phyloP scores from a whole-genome alignment of 805 yeast species.

The Saccharomyces cerevisiae region DNA sequence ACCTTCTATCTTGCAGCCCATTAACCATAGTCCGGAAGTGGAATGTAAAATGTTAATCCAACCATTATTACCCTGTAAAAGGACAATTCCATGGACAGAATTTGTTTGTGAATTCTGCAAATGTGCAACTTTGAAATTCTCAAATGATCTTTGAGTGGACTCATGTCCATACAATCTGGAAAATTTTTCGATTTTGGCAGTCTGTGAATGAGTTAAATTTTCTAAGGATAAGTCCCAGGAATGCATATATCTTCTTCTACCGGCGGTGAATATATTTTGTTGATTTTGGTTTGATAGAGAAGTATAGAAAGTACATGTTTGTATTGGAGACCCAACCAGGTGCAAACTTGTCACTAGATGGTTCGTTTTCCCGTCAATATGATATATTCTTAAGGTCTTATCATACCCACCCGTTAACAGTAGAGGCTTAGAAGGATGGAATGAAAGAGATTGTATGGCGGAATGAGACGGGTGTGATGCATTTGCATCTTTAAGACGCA shows the following conservation, averaged over 20 bases:
- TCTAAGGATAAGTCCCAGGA: constrained; percentile 68
- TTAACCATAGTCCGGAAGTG: constrained; percentile 73
- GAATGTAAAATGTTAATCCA: constrained; percentile 82
- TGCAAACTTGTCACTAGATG: constrained; percentile 75
- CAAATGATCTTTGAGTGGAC: constrained; percentile 75
- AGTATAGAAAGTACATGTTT: constrained; percentile 44
- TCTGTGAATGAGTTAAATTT: constrained; percentile 6
- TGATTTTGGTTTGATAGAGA: constrained; percentile 18
- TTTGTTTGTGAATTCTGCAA: constrained; percentile 15
- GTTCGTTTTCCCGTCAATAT: constrained; percentile 81
- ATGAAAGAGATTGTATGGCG: constrained; percentile 76
- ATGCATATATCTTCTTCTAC: constrained; percentile 86
- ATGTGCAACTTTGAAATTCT: constrained; percentile 67
- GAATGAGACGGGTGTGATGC: constrained; percentile 57
- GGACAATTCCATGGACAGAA: constrained; percentile 55
- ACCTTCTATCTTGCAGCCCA: constrained; percentile 87
- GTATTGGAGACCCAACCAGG: constrained; percentile 71
- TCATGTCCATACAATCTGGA: constrained; percentile 90
- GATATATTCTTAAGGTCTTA: constrained; percentile 75
- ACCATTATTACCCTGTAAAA: constrained; percentile 77
- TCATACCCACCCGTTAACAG: constrained; percentile 90
- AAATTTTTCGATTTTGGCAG: constrained; percentile 61
- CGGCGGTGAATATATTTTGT: constrained; percentile 66
- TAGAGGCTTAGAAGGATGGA: constrained; percentile 73
- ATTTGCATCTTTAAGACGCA: constrained; percentile 85